Base-by-base conservation (phyloP, 352 stramenopile species). In the Globisporangium perplexum region DNA sequence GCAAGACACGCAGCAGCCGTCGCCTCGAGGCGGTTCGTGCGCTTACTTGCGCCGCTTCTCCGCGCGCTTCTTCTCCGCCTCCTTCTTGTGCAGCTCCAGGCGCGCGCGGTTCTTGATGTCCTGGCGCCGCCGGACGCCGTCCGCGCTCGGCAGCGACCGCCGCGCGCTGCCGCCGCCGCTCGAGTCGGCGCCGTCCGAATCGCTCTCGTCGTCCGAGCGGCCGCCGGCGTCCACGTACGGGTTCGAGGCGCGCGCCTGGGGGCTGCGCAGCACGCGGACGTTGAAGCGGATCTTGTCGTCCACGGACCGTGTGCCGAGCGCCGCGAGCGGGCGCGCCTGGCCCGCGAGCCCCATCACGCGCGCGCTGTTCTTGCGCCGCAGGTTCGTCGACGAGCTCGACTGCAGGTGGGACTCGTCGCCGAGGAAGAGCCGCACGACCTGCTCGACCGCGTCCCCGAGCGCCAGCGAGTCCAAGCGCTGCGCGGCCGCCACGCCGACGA, bases 271-370 rank as follows among this genome's bases (percentile, higher is more conserved):
- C n/a, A 91, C 74, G 53, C 83, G 79, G 20, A 91, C 69, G 53
- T 94, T 94, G 70, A 81, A 91, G 31, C 74, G 75, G 47, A 71
- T 51, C 49, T 87, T 88, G 50, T 92, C 79, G 8, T 86, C 70
- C 35, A 67, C 45, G 11, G 64, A 77, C 31, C 80, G 77, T 11
- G 65, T 66, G 39, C 83, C 66, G 1, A 67, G 66, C 12, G 72
- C 57, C 17, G 74, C 47, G 4, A 60, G 46, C 1, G 50, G 48
- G 20, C 70, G 56, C 1, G 58, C 67, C 47, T 72, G 68, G 7
- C 31, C 58, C 14, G 64, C 55, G 54, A 74, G 58, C 18, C 60
- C 60, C 65, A 74, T 69, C 38, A 68, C 72, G 15, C 80, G 78
- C 41, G 77, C 70, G 57, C 78, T 91, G 69, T 88, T 90, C 59